These are phyloP conservation scores for Monilinia polystroma DNA, from an alignment of 2,329 filamentous ascomycete species.

Conservation along the genomic window DNA sequence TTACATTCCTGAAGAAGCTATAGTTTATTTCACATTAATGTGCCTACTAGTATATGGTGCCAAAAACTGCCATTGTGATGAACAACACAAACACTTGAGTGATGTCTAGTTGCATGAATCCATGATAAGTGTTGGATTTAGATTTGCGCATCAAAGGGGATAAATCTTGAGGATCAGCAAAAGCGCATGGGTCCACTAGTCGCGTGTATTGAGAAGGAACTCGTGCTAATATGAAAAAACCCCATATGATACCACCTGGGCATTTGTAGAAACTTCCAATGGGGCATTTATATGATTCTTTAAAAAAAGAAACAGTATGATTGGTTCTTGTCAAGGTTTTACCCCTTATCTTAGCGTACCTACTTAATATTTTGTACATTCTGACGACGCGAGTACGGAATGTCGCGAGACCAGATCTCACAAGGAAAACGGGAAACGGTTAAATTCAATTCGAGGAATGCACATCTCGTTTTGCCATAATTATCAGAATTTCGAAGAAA, in stretches of 20 bases:
- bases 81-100: neutral
- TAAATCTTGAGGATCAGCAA: neutral
- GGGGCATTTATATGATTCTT: no score
- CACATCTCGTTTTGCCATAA: neutral
- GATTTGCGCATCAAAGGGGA: neutral
- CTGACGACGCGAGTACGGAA: neutral
- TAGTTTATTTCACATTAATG: no score
- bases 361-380: no score
- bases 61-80: neutral
- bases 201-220: conserved; percentile 8
- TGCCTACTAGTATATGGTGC: no score
- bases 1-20: no score
- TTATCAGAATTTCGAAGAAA: neutral
- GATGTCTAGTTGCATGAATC: neutral
- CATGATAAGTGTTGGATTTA: neutral
- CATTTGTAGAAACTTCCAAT: no score
- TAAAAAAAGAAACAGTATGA: neutral
- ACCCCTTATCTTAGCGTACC: no score
- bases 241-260: no score
- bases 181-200: neutral
- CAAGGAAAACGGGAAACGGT: neutral
- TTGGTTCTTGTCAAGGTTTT: neutral
- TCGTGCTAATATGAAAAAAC: no score
- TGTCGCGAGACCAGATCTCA: conserved; percentile 3
- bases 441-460: neutral